phyloP scores from a whole-genome alignment of 1,284 basidiomycete species.

The Phlebopus sp. region DNA sequence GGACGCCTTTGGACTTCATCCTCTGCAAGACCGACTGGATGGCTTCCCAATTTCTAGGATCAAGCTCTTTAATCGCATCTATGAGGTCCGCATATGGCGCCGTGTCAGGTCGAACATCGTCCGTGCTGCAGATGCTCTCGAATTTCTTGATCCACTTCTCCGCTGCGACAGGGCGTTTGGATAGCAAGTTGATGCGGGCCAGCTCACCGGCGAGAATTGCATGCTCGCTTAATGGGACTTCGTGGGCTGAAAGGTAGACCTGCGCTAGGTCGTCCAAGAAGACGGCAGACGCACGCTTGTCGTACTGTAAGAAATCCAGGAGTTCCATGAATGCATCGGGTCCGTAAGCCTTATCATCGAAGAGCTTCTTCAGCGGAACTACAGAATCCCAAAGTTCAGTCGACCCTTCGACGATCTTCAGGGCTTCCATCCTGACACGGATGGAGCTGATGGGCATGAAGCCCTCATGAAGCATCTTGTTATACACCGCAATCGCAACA shows the following conservation, averaged over 20 bases:
- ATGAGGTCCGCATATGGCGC: conserved; percentile 41
- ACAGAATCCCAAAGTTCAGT: conserved; percentile 23
- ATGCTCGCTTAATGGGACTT: conserved; percentile 32
- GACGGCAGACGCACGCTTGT: conserved; percentile 26
- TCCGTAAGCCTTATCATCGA: conserved; percentile 35
- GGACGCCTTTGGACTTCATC: conserved; percentile 39
- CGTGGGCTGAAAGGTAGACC: conserved; percentile 35
- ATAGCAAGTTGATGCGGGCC: conserved; percentile 35
- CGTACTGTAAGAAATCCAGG: conserved; percentile 31
- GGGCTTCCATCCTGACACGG: conserved; percentile 40
- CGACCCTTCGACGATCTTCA: conserved; percentile 21
- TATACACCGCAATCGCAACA: conserved; percentile 39
- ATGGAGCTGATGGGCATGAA: conserved; percentile 37
- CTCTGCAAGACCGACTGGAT: conserved; percentile 37
- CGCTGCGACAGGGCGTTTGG: conserved; percentile 35
- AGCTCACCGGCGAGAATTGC: conserved; percentile 37
- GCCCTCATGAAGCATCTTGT: conserved; percentile 41
- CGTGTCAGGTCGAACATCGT: conserved; percentile 13
- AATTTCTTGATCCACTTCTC: conserved; percentile 33
- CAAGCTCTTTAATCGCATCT: conserved; percentile 32
- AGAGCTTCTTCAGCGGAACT: conserved; percentile 22
- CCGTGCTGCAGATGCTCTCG: conserved; percentile 20
- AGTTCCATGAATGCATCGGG: conserved; percentile 40
- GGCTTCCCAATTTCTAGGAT: conserved; percentile 28
- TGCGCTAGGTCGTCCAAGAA: conserved; percentile 36